Evolutionary conservation across 2,329 filamentous ascomycete species (phyloP).

Genomic region (Aspergillus ustus): DNA sequence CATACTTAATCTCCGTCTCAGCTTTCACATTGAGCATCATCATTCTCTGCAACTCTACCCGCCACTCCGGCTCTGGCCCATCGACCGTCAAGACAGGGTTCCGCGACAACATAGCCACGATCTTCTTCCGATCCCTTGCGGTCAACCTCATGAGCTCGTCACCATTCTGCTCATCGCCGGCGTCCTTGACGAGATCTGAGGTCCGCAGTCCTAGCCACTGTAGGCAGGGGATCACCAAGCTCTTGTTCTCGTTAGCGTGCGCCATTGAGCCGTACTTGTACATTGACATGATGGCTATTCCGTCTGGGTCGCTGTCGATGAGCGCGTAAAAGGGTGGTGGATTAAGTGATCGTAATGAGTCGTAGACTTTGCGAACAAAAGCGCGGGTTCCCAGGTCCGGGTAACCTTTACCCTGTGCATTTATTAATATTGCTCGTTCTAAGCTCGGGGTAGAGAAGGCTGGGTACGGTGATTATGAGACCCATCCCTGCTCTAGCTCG

Average conservation of each 20-base stretch:
- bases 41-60: conserved; percentile 63
- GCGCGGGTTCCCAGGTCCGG: conserved; percentile 63
- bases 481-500: conserved; percentile 49
- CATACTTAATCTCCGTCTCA: conserved; percentile 62
- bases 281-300: conserved; percentile 64
- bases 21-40: conserved; percentile 66
- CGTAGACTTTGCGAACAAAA: conserved; percentile 55
- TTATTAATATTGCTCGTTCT: background rate
- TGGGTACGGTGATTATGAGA: conserved; percentile 60
- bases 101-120: conserved; percentile 56
- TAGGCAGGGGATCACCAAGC: conserved; percentile 53
- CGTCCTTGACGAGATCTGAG: conserved; percentile 38
- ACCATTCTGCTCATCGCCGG: conserved; percentile 24
- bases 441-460: background rate
- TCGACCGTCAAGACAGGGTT: conserved; percentile 48
- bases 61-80: conserved; percentile 52
- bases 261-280: conserved; percentile 66
- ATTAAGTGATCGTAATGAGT: conserved; percentile 25
- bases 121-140: conserved; percentile 59
- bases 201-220: conserved; percentile 64
- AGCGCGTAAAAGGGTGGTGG: conserved; percentile 56
- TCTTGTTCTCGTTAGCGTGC: conserved; percentile 58
- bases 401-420: conserved; percentile 65
- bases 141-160: conserved; percentile 52
- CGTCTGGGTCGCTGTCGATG: conserved; percentile 66